phyloP scores from a whole-genome alignment of 2,329 filamentous ascomycete genomes.

The Aspergillus bombycis region DNA sequence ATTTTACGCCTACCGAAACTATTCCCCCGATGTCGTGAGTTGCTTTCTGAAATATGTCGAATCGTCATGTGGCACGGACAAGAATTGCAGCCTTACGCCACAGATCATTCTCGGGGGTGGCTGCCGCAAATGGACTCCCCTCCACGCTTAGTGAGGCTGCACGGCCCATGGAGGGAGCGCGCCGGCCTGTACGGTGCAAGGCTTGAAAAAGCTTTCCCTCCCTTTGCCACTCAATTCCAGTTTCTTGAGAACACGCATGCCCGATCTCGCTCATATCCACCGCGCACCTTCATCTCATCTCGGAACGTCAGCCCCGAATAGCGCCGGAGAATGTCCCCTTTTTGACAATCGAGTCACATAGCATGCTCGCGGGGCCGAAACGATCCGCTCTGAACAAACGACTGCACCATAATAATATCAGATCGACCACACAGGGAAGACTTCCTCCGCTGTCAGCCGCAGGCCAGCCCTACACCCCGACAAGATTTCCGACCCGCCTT shows the following conservation, averaged over 20 bases:
- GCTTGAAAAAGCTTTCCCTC: background rate
- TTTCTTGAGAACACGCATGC: background rate
- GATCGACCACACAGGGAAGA: background rate
- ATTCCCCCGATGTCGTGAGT: background rate
- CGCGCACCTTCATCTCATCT: background rate
- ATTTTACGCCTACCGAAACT: background rate
- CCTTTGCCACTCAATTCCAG: background rate
- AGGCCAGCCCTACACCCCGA: background rate
- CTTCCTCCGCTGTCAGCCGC: background rate
- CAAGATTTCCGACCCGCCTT: background rate
- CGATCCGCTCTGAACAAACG: background rate
- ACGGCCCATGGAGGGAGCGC: background rate
- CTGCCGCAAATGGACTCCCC: background rate
- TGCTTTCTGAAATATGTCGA: background rate
- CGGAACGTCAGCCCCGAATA: background rate
- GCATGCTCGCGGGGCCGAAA: background rate
- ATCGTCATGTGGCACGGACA: background rate
- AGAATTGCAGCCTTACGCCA: background rate
- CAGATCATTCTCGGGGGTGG: background rate
- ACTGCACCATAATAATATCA: background rate
- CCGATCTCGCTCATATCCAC: background rate
- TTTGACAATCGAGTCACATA: background rate
- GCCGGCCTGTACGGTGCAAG: background rate
- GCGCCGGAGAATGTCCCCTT: background rate
- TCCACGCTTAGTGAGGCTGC: background rate